Evolutionary conservation across 805 yeast species (phyloP), one percentile per base, ranked within the genome.

Genomic region (Yarrowia deformans): DNA sequence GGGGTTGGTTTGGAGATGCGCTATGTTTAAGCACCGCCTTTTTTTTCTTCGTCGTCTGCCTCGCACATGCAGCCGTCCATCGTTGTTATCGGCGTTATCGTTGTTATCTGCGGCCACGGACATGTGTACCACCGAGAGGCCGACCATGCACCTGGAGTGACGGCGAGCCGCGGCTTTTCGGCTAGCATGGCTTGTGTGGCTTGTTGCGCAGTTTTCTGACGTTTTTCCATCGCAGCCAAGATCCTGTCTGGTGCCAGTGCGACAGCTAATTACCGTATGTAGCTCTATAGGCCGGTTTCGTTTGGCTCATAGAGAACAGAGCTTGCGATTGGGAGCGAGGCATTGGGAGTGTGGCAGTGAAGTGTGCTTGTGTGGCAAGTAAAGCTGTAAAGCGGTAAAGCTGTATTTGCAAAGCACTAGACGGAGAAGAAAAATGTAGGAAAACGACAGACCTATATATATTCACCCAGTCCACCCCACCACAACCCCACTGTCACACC

Each of bases 81-180:
- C 63, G 45, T 56, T 56, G 63, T 56, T 56, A 56, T 56, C 63
- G 63, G 63, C 13, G 63, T 56, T 56, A 56, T 56, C 63, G 63
- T 48, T 35, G 63, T 55, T 56, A 56, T 56, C 60, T 52, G 56
- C 56, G 60, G 43, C 2, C 34, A 55, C 46, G 46, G 61, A 14
- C 58, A 52, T 52, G 18, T 35, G 6, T 39, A 23, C 9, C 39
- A 14, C 55, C 55, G 55, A 49, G 14, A 1, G 6, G 19, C 49
- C 49, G 49, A 5, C 12, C 10, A 23, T 43, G 46, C 46, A 23
- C 35, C 52, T 23, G 29, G 29, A 23, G 29, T 32, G 39, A 32
- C 2, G 12, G 12, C 3, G 54, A 14, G 39, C 37, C 19, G 39
- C 23, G 40, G 39, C 39, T 50, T 32, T 32, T 34, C 14, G 37